These are phyloP conservation scores for Globisporangium recalcitrans DNA, from an alignment of 352 stramenopile species.

Conservation along the genomic window DNA sequence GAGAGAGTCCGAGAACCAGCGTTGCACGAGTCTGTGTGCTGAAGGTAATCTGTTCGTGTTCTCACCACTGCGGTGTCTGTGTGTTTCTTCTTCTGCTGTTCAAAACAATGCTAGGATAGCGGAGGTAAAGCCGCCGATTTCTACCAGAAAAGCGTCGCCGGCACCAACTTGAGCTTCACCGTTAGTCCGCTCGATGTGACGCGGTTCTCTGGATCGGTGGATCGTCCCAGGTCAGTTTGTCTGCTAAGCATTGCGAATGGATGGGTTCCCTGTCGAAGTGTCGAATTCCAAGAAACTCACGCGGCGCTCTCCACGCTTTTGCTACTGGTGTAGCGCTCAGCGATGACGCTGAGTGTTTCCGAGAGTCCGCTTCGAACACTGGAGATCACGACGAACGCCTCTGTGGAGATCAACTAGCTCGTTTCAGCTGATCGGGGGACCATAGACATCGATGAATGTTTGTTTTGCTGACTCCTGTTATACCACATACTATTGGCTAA, in stretches of 20 bases:
- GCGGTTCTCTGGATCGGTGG: slow-evolving; percentile 57
- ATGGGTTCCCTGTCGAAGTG: too few species aligned
- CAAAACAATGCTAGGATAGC: slow-evolving; percentile 14
- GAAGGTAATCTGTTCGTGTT: background rate
- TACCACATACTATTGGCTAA: background rate
- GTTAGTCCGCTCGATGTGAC: slow-evolving; percentile 30
- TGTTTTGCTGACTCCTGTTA: background rate
- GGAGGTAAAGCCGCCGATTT: slow-evolving; percentile 24
- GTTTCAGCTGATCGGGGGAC: slow-evolving; percentile 6
- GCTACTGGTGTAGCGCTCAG: slow-evolving; percentile 25
- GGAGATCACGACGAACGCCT: slow-evolving; percentile 41
- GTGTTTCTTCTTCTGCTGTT: background rate
- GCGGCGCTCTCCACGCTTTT: background rate
- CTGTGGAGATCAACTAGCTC: slow-evolving; percentile 40
- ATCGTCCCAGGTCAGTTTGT: slow-evolving; percentile 50
- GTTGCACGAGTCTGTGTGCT: background rate
- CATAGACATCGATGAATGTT: too few species aligned
- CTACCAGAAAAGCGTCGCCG: slow-evolving; percentile 26
- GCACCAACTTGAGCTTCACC: slow-evolving; percentile 23
- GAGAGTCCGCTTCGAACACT: slow-evolving; percentile 22
- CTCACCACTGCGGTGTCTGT: background rate
- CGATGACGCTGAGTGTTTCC: slow-evolving; percentile 36
- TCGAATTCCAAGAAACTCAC: background rate
- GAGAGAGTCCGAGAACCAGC: background rate
- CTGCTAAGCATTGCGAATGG: background rate